A percentile compares a stretch with the other conserved stretches of the same genome.
Evolutionary conservation across 192 early-diverging fungal genomes (phyloP).

Genomic region (Gonapodya sp.): DNA sequence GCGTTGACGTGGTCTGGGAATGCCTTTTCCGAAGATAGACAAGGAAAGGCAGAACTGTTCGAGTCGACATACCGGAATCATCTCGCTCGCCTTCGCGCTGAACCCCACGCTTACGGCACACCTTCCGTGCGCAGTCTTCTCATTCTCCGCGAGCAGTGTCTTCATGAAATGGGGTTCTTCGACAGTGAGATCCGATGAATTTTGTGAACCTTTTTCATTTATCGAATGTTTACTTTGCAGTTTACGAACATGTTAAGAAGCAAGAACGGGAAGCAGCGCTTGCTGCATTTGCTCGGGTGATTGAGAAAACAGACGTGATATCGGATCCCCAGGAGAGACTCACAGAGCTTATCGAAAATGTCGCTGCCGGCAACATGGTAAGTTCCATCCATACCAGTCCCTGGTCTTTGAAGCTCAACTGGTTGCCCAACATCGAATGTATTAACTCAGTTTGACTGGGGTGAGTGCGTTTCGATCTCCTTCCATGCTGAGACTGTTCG

Average conservation of each 20-base stretch:
- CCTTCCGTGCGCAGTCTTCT: constrained; percentile 62
- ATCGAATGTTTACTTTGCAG: constrained; percentile 2
- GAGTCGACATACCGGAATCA: constrained; percentile 56
- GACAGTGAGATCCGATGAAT: constrained; percentile 30
- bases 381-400: not conserved
- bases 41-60: not conserved
- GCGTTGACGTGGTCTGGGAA: constrained; percentile 32
- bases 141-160: constrained; percentile 68
- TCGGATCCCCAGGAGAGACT: constrained; percentile 21
- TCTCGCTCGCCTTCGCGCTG: constrained; percentile 44
- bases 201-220: not conserved
- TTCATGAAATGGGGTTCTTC: constrained; percentile 69
- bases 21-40: constrained; percentile 10
- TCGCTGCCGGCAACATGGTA: constrained; percentile 55
- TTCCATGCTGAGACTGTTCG: not conserved
- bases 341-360: constrained; percentile 46
- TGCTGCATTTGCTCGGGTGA: constrained; percentile 30
- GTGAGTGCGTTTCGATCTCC: constrained; percentile 13
- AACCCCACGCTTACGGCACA: constrained; percentile 64
- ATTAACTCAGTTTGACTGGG: constrained; percentile 54
- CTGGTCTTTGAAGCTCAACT: not conserved
- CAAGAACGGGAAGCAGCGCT: constrained; percentile 57
- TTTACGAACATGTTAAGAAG: constrained; percentile 60
- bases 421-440: not conserved
- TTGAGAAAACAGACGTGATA: constrained; percentile 38